These are phyloP conservation scores for Tetracentron sinense DNA, from an alignment of 164 flowering plant genomes.

Conservation along the genomic window DNA sequence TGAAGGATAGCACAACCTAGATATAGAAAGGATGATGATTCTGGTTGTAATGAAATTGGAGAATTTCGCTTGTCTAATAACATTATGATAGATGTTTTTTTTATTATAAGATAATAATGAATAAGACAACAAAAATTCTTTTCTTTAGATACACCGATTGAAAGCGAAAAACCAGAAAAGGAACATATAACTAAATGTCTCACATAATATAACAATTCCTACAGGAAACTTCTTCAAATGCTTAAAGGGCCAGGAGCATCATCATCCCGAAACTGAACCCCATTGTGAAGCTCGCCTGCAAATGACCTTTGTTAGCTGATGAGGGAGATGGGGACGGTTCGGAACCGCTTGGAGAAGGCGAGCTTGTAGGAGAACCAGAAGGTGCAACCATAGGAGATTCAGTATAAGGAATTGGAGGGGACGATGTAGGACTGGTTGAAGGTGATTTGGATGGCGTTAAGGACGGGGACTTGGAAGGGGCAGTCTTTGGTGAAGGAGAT, in stretches of 20 bases:
- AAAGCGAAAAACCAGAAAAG: too few species aligned
- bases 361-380: not conserved
- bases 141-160: too few species aligned
- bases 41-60: too few species aligned
- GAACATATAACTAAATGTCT: too few species aligned
- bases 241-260: slow-evolving; percentile 18
- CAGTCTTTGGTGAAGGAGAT: not conserved
- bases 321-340: slow-evolving; percentile 7
- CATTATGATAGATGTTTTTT: too few species aligned
- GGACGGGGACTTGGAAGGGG: not conserved
- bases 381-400: not conserved
- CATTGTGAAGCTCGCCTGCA: slow-evolving; percentile 2
- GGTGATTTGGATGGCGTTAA: not conserved
- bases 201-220: too few species aligned
- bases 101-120: too few species aligned
- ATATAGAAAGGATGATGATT: too few species aligned
- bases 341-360: slow-evolving; percentile 6
- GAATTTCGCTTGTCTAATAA: too few species aligned
- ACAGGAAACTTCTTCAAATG: too few species aligned
- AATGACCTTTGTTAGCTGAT: slow-evolving; percentile 17
- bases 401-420: not conserved
- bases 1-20: too few species aligned
- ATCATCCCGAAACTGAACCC: slow-evolving; percentile 19
- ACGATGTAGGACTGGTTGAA: not conserved
- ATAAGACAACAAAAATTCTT: too few species aligned